Base-by-base conservation (phyloP, 768 basidiomycete genomes). In the Hygrophoropsis aurantiaca region DNA sequence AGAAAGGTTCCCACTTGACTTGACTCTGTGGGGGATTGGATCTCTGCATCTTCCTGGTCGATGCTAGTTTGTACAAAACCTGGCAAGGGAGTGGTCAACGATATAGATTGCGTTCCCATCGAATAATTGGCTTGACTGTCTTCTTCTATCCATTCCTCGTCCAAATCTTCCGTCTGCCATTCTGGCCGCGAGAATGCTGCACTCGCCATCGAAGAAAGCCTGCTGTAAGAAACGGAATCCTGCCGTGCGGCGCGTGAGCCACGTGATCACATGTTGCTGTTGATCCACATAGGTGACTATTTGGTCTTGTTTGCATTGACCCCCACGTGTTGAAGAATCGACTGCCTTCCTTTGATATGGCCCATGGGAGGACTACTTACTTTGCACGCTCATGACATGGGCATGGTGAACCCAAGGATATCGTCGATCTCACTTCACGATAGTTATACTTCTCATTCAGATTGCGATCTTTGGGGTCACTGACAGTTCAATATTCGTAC, bases 141-240 rank as follows among this genome's bases (percentile, higher is more conserved):
- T 34, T 77, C 69, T 34, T 92, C 90, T 49, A 89, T 74, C 93
- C 93, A 97, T 72, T 94, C 93, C 56, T 94, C 92, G 49, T 82
- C 85, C 6, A 97, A 80, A 61, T 94, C 93, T 44, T 90, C 88
- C 1, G 90, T 91, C 63, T 89, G 85, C 90, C 90, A 92, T 40
- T 78, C 89, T 18, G 90, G 90, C 37, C 67, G 69, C 40, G 42
- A 4, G 10, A 30, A 30, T 13, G 27, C 27, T 30, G 27, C 27
- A 13, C 27, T 30, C 7, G 27, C 27, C 27, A 30, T 30, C 8
- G 36, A 16, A 38, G 20, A 21, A 38, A 7, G 36, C 36, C 8
- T 38, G 36, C 20, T 16, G 36, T 16, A 16, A 16, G 20, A 21
- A 38, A 21, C 36, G 20, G 36, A 30, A 30, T 7, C 27, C 27